Conservation (phyloP, 2,329 filamentous ascomycete species). For the Hysterium pulicare region DNA sequence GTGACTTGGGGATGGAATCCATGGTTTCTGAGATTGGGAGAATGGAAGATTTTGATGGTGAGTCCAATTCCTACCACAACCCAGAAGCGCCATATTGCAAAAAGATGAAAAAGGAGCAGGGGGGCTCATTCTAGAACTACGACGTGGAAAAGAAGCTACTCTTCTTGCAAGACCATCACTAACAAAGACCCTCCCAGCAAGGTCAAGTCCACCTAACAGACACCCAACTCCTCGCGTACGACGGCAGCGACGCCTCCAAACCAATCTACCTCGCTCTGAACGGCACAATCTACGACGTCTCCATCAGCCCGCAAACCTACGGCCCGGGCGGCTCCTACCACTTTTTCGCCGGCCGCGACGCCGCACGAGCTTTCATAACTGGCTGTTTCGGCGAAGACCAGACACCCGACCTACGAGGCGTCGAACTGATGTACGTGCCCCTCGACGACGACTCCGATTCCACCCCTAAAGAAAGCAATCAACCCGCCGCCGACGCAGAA, state of each 20-base stretch:
- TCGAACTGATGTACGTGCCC: slow-evolving; percentile 77
- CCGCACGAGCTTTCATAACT: slow-evolving; percentile 84
- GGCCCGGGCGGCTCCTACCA: slow-evolving; percentile 78
- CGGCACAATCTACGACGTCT: slow-evolving; percentile 81
- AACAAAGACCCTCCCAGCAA: slow-evolving; percentile 37
- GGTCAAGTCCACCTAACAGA: slow-evolving; percentile 70
- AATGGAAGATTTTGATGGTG: slow-evolving; percentile 33
- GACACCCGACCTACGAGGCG: slow-evolving; percentile 78
- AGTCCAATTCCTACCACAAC: slow-evolving; percentile 5
- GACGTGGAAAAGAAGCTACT: too few species aligned
- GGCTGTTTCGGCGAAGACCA: slow-evolving; percentile 87
- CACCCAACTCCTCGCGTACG: slow-evolving; percentile 67
- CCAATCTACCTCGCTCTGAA: slow-evolving; percentile 92
- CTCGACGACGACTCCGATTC: slow-evolving; percentile 54
- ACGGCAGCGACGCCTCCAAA: slow-evolving; percentile 69
- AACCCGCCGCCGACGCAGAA: slow-evolving; percentile 37
- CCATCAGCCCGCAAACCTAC: slow-evolving; percentile 52
- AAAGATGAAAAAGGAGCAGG: too few species aligned
- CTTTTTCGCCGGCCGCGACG: slow-evolving; percentile 83
- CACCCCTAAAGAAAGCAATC: slow-evolving; percentile 18
- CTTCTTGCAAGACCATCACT: too few species aligned
- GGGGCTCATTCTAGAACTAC: too few species aligned
- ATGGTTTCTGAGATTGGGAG: slow-evolving; percentile 35
- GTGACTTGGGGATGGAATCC: slow-evolving; percentile 39
- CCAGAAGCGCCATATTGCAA: too few species aligned